Evolutionary conservation across 352 stramenopile genomes (phyloP).

Genomic region (Phytophthora citricola): DNA sequence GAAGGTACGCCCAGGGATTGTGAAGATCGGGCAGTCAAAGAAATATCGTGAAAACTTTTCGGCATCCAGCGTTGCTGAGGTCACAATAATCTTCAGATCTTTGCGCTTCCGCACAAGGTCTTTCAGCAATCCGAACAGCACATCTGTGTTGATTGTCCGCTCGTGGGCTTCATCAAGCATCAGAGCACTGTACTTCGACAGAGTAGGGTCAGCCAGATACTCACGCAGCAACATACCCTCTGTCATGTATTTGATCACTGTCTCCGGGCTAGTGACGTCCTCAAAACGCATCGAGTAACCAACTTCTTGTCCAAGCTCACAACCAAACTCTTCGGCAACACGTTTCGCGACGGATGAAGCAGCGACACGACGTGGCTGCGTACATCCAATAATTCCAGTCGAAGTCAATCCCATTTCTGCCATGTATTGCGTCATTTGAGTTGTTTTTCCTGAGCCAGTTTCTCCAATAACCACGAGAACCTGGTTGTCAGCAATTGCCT

Average conservation of each 20-base stretch:
- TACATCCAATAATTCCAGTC: constrained; percentile 97
- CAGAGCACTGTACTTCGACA: constrained; percentile 95
- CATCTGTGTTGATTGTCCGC: constrained; percentile 98
- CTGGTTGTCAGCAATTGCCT: constrained; percentile 96
- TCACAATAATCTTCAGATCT: constrained; percentile 93
- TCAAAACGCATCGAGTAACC: constrained; percentile 94
- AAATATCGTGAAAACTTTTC: constrained; percentile 99
- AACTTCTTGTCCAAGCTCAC: constrained; percentile 92
- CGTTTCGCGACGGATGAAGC: constrained; percentile 98
- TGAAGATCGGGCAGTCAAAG: constrained; percentile 98
- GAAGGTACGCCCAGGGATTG: constrained; percentile 98
- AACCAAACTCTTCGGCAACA: constrained; percentile 97
- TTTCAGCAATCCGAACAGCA: constrained; percentile 97
- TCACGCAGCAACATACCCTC: constrained; percentile 99
- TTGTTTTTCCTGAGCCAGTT: constrained; percentile 99
- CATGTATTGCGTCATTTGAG: constrained; percentile 99
- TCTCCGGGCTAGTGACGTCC: constrained; percentile 89
- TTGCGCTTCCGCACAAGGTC: constrained; percentile 84
- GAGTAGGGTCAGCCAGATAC: constrained; percentile 96
- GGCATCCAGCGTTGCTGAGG: constrained; percentile 96
- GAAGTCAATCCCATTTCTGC: constrained; percentile 97
- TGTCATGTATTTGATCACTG: constrained; percentile 99
- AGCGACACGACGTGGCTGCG: constrained; percentile 97
- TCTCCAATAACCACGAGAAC: constrained; percentile 99
- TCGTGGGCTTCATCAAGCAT: constrained; percentile 99